Conservation (phyloP, 2,329 filamentous ascomycete species). For the Xylariaceae sp. region DNA sequence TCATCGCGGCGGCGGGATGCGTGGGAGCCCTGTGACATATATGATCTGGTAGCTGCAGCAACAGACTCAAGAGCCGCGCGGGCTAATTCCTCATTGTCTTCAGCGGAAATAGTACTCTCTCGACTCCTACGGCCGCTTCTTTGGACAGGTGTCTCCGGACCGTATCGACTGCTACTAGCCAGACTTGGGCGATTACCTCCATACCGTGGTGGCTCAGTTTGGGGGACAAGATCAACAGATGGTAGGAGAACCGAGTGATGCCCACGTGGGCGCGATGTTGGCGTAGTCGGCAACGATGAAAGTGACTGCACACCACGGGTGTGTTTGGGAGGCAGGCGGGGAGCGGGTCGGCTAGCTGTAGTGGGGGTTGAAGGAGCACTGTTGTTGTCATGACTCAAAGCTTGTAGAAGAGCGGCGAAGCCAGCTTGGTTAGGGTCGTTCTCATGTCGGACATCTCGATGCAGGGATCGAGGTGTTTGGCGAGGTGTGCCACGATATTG, state of each 20-base stretch:
- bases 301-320: constrained; percentile 75
- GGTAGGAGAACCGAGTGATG: constrained; percentile 53
- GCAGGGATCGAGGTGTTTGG: constrained; percentile 42
- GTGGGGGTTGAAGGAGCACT: constrained; percentile 71
- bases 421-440: constrained; percentile 55
- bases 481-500: constrained; percentile 45
- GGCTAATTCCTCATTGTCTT: constrained; percentile 54
- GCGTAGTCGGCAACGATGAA: constrained; percentile 79
- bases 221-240: constrained; percentile 58
- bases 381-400: constrained; percentile 71
- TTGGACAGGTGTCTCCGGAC: constrained; percentile 40
- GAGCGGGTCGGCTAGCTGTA: constrained; percentile 38
- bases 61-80: constrained; percentile 51
- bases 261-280: constrained; percentile 49
- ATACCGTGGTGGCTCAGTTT: constrained; percentile 48
- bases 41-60: constrained; percentile 40
- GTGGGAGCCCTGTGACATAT: constrained; percentile 29
- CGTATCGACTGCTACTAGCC: constrained; percentile 34
- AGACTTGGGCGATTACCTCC: constrained; percentile 24
- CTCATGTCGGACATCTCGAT: constrained; percentile 35
- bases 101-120: constrained; percentile 79
- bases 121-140: constrained; percentile 62
- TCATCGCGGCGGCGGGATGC: constrained; percentile 28
- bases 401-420: constrained; percentile 76
- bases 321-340: constrained; percentile 56